Conservation (phyloP, 345 rosid genomes). For the Pseudoturritis turrita region DNA sequence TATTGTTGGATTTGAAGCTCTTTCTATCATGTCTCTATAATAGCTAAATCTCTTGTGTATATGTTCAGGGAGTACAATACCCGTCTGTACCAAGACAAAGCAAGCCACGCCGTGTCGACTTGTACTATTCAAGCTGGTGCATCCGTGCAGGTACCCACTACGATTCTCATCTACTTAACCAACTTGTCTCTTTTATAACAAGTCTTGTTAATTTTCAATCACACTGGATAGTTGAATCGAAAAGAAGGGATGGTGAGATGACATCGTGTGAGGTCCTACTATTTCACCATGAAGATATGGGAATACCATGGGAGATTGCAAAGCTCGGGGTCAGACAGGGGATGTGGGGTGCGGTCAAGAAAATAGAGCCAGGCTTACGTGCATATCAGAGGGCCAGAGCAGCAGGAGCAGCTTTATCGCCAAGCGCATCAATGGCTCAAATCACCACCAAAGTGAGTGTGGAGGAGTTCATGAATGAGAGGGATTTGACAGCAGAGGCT, state of each 20-base stretch:
- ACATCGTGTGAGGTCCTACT: constrained; percentile 89
- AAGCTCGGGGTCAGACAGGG: constrained; percentile 92
- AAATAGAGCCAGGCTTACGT: constrained; percentile 81
- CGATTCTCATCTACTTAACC: not conserved
- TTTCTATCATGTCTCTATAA: not conserved
- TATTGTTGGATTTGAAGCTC: not conserved
- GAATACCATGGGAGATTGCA: constrained; percentile 95
- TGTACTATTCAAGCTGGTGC: constrained; percentile 94
- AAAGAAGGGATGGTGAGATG: constrained; percentile 71
- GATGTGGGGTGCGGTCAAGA: constrained; percentile 99
- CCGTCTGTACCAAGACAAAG: constrained; percentile 62
- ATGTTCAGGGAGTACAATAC: constrained; percentile 70
- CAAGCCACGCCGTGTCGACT: constrained; percentile 87
- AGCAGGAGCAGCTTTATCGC: constrained; percentile 53
- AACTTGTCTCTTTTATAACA: not conserved
- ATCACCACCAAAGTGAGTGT: constrained; percentile 75
- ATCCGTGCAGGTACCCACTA: constrained; percentile 71
- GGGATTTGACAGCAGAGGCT: constrained; percentile 14
- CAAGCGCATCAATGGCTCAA: constrained; percentile 71
- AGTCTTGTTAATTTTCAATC: not conserved
- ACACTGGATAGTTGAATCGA: constrained; percentile 64
- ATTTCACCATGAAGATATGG: constrained; percentile 98
- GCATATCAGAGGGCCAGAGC: constrained; percentile 62
- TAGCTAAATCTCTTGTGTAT: not conserved
- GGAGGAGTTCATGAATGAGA: constrained; percentile 62